Conservation (phyloP, 768 basidiomycete species). For the Russula vinacea region DNA sequence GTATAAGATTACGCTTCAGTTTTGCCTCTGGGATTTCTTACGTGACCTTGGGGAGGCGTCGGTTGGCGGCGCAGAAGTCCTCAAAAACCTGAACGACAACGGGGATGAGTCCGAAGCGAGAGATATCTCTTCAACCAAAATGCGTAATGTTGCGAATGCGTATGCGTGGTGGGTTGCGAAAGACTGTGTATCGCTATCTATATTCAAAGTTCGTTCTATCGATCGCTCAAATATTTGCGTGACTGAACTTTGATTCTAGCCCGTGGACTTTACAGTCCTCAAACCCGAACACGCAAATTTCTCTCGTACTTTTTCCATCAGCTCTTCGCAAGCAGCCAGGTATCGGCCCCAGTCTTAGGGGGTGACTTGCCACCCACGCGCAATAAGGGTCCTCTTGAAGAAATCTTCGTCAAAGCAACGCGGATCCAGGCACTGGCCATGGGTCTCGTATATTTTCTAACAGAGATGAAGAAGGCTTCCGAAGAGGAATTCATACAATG, state of each 20-base stretch:
- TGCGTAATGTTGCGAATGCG: conserved; percentile 74
- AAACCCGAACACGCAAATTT: conserved; percentile 64
- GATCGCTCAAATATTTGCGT: neutral
- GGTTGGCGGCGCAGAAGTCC: conserved; percentile 75
- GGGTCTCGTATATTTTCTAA: conserved; percentile 73
- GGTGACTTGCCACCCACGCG: conserved; percentile 44
- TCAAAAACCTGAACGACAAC: conserved; percentile 56
- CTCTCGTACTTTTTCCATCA: conserved; percentile 66
- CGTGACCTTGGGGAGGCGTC: conserved; percentile 82
- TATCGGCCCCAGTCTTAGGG: conserved; percentile 58
- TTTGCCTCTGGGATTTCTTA: conserved; percentile 94
- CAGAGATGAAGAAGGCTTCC: conserved; percentile 38
- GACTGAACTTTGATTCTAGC: conserved; percentile 44
- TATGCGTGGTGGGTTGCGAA: conserved; percentile 95
- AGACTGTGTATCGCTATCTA: conserved; percentile 65
- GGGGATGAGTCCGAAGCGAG: conserved; percentile 47
- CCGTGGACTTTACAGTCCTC: conserved; percentile 79
- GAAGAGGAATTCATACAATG: conserved; percentile 52
- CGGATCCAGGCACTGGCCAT: conserved; percentile 63
- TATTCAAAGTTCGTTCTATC: conserved; percentile 68
- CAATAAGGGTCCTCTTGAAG: conserved; percentile 64
- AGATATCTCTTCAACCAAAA: conserved; percentile 54
- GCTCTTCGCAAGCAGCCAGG: conserved; percentile 73
- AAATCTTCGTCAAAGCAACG: conserved; percentile 73
- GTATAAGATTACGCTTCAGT: conserved; percentile 90